A percentile compares a stretch with the other conserved stretches of the same genome.
Conservation (phyloP, 768 basidiomycete species). For the Boletus vinaceobasis region DNA sequence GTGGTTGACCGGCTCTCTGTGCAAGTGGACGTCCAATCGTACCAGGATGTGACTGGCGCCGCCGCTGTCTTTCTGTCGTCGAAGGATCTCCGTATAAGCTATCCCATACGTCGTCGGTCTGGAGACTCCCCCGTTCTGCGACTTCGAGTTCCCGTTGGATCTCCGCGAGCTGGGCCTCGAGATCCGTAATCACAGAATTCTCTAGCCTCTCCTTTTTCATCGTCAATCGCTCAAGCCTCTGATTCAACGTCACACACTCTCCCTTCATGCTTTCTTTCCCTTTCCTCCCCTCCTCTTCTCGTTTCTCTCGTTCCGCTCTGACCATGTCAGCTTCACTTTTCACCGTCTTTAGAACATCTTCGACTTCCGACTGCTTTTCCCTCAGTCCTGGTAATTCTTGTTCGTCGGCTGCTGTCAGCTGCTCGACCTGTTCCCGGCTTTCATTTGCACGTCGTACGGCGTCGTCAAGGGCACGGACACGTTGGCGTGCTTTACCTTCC, state of each 20-base stretch:
- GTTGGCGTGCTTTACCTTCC: conserved; percentile 82
- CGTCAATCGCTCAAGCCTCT: conserved; percentile 65
- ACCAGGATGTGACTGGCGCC: conserved; percentile 28
- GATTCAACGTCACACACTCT: conserved; percentile 54
- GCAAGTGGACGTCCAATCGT: conserved; percentile 24
- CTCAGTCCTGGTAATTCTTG: conserved; percentile 39
- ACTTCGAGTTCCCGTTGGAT: conserved; percentile 58
- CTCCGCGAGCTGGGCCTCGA: conserved; percentile 63
- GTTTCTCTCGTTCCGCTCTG: conserved; percentile 44
- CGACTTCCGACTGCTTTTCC: conserved; percentile 40
- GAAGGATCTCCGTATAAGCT: conserved; percentile 11
- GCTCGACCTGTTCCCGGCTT: conserved; percentile 45
- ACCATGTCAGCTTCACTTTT: conserved; percentile 44
- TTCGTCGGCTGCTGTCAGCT: conserved; percentile 37
- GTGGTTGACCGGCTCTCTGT: conserved; percentile 14
- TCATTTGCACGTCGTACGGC: conserved; percentile 76
- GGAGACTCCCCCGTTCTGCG: conserved; percentile 27
- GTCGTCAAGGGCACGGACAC: conserved; percentile 83
- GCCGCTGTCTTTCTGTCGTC: conserved; percentile 20
- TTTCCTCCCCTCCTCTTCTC: conserved; percentile 50
- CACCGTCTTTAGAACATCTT: conserved; percentile 40
- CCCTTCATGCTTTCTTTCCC: conserved; percentile 51
- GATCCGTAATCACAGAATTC: conserved; percentile 51
- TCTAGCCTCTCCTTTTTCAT: conserved; percentile 68
- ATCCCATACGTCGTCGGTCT: conserved; percentile 17